Base-by-base conservation (phyloP, 345 rosid species). In the Sisymbrium irio region DNA sequence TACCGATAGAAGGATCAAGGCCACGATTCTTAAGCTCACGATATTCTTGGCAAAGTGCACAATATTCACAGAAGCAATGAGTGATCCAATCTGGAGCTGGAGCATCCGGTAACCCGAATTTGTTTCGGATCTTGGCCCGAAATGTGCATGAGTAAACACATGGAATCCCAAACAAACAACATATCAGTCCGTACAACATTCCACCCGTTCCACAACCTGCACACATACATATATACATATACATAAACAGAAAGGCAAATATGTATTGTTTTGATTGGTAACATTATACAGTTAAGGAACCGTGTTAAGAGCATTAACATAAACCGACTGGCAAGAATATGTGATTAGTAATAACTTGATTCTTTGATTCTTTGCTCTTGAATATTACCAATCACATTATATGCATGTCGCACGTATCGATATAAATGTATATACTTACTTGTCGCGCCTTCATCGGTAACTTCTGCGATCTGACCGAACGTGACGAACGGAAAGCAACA, bases 381-480 rank as follows among this genome's bases (percentile, higher is more conserved):
- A 7, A 46, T 17, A 7, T 56, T 27, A 44, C 5, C 22, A 19
- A 12, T 36, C 30, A 2, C 11, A 10, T n/a, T n/a, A n/a, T n/a
- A n/a, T n/a, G n/a, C n/a, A n/a, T n/a, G n/a, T n/a, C n/a, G n/a
- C n/a, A n/a, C n/a, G n/a, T n/a, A 72, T 25, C 2, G 1, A 36
- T 36, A 36, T 36, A 10, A 19, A 22, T 9, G 3, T 18, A 18
- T 18, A 7, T 36, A 63, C 51, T 57, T 82, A 86, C 90, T 79
- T 2, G 88, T 77, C n/a, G 83, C 65, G 40, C 86, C 85, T 35
- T 80, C 74, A 65, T 84, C 84, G 12, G 71, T 70, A 18, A 84
- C 69, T 47, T 86, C 85, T 19, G 90, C 84, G 25, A 86, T 84
- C 72, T 86, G 88, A 49, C 86, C 88, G 56, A 86, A 83, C 5